phyloP scores from a whole-genome alignment of 805 yeast genomes.

The Zygosaccharomyces lentus region DNA sequence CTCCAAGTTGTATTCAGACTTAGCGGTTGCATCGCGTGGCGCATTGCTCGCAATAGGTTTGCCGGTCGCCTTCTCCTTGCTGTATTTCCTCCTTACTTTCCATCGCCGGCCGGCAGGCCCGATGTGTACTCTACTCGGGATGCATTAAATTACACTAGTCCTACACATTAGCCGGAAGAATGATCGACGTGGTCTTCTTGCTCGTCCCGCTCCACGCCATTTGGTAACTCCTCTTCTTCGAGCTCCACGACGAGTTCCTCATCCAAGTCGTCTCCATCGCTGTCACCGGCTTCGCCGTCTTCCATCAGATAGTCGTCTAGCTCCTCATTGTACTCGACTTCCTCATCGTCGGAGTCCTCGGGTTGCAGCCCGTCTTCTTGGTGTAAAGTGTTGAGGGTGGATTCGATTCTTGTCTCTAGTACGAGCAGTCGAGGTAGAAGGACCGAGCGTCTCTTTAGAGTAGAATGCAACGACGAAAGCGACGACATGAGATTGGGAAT shows the following conservation, averaged over 20 bases:
- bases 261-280: slow-evolving; percentile 33
- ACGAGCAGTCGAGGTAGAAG: slow-evolving; percentile 70
- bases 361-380: slow-evolving; percentile 37
- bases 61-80: neutral
- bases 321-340: slow-evolving; percentile 71
- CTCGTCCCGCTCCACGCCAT: slow-evolving; percentile 1
- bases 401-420: slow-evolving; percentile 78
- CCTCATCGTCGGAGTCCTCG: slow-evolving; percentile 40
- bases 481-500: slow-evolving; percentile 49
- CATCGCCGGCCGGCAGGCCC: slow-evolving; percentile 1
- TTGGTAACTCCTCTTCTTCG: slow-evolving; percentile 20
- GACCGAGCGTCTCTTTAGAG: slow-evolving; percentile 60
- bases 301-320: slow-evolving; percentile 47
- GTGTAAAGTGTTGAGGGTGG: slow-evolving; percentile 56
- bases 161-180: neutral
- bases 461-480: slow-evolving; percentile 59
- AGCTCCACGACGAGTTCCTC: slow-evolving; percentile 31
- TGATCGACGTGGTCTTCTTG: neutral
- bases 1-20: neutral
- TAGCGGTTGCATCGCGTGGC: neutral
- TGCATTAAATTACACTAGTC: slow-evolving; percentile 2
- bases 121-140: neutral
- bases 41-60: neutral
- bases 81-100: neutral
- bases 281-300: slow-evolving; percentile 43